Evolutionary conservation across 805 yeast species (phyloP).

Genomic region (Teunomyces panamensis): DNA sequence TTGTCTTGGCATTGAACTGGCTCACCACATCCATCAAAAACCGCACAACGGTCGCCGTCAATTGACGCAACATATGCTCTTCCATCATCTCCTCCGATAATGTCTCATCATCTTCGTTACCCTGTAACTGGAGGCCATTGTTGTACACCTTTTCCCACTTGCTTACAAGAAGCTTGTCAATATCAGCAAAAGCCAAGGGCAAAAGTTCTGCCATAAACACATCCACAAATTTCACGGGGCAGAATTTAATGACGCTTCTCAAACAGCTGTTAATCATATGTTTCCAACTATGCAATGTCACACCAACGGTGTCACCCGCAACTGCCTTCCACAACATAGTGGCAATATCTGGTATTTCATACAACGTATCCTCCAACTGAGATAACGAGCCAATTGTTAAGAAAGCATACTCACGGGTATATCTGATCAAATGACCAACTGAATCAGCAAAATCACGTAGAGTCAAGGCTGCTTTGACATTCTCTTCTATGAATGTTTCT

Average conservation of each 20-base stretch:
- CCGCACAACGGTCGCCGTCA: constrained; percentile 88
- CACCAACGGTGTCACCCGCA: constrained; percentile 80
- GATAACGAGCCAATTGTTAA: constrained; percentile 86
- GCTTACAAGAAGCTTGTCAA: constrained; percentile 69
- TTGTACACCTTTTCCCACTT: constrained; percentile 72
- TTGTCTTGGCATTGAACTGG: constrained; percentile 56
- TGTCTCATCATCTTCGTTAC: constrained; percentile 70
- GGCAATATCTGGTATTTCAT: constrained; percentile 82
- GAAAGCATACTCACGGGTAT: constrained; percentile 94
- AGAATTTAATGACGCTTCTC: constrained; percentile 80
- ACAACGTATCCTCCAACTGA: constrained; percentile 84
- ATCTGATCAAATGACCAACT: constrained; percentile 92
- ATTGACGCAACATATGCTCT: constrained; percentile 87
- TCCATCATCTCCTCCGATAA: constrained; percentile 98
- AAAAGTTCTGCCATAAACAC: constrained; percentile 73
- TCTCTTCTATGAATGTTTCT: constrained; percentile 92
- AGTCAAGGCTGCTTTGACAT: constrained; percentile 89
- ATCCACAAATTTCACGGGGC: constrained; percentile 70
- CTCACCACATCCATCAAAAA: constrained; percentile 85
- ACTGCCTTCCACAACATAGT: constrained; percentile 76
- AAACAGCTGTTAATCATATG: constrained; percentile 90
- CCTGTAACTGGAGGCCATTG: constrained; percentile 55
- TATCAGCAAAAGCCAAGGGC: constrained; percentile 69
- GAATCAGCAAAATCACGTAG: constrained; percentile 96
- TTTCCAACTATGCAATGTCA: constrained; percentile 94